Evolutionary conservation across 305 asterid species (phyloP).

Genomic region (Fraxinus floribunda): DNA sequence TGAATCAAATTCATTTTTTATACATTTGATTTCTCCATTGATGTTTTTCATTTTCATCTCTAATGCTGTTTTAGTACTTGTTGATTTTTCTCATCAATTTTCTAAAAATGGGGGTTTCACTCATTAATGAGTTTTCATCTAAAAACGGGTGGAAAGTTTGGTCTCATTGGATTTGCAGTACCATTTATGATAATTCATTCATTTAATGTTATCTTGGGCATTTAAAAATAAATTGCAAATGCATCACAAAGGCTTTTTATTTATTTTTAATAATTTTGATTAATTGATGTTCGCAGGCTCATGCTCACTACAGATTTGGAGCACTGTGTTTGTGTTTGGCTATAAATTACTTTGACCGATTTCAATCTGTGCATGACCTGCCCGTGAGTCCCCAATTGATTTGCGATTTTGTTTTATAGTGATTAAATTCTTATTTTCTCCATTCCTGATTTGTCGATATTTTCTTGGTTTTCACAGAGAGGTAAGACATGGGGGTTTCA

Average conservation of each 20-base stretch:
- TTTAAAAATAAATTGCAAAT: background rate
- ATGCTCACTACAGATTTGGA: conserved; percentile 57
- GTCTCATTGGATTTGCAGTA: conserved; percentile 22
- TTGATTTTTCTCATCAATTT: conserved; percentile 21
- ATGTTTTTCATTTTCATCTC: conserved; percentile 11
- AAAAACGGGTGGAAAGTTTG: conserved; percentile 7
- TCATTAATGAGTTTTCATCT: conserved; percentile 19
- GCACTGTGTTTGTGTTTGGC: conserved; percentile 56
- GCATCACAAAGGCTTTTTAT: background rate
- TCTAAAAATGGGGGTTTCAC: conserved; percentile 20
- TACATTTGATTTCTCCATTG: conserved; percentile 2
- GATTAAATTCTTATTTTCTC: conserved; percentile 9
- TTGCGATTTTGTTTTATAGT: conserved; percentile 10
- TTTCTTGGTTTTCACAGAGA: conserved; percentile 37
- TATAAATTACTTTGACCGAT: conserved; percentile 65
- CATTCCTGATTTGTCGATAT: conserved; percentile 17
- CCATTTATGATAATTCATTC: conserved; percentile 21
- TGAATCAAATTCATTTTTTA: conserved; percentile 10
- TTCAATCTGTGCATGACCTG: conserved; percentile 53
- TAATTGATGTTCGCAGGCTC: conserved; percentile 51
- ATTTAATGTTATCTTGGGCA: conserved; percentile 24
- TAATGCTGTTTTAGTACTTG: conserved; percentile 10
- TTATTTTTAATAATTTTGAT: background rate
- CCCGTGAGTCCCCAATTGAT: conserved; percentile 44
- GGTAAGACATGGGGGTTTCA: conserved; percentile 56